Conservation (phyloP, 106 monocot species). For the Gastrodia elata region DNA sequence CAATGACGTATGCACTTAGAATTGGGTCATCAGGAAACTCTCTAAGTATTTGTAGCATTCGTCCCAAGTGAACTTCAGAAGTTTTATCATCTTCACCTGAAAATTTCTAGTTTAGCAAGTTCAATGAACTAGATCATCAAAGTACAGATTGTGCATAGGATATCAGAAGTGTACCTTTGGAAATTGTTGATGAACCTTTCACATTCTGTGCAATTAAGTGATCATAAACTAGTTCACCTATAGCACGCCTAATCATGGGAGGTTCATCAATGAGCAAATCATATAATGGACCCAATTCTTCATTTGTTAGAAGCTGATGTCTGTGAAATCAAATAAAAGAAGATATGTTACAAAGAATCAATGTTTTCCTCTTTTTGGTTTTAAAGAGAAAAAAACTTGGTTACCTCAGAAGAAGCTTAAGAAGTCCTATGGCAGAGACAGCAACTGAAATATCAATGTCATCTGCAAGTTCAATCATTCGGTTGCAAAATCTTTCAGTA, state of each 20-base stretch:
- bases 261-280: conserved; percentile 98
- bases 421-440: conserved; percentile 82
- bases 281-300: conserved; percentile 92
- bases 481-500: conserved; percentile 84
- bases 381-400: background rate
- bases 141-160: conserved; percentile 7
- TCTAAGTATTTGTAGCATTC: conserved; percentile 85
- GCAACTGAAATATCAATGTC: conserved; percentile 89
- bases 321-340: conserved; percentile 33
- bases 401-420: conserved; percentile 84
- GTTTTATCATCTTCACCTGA: conserved; percentile 68
- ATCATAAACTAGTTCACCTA: conserved; percentile 96
- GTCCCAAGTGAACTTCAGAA: conserved; percentile 85
- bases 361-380: background rate
- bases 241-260: conserved; percentile 86
- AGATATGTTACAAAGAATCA: background rate
- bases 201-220: conserved; percentile 89
- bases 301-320: conserved; percentile 90
- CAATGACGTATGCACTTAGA: conserved; percentile 84
- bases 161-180: conserved; percentile 24
- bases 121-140: background rate
- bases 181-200: conserved; percentile 49
- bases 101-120: background rate
- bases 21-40: conserved; percentile 97
- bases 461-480: conserved; percentile 99